Conservation (phyloP, 345 rosid genomes). For the Excoecaria agallocha region DNA sequence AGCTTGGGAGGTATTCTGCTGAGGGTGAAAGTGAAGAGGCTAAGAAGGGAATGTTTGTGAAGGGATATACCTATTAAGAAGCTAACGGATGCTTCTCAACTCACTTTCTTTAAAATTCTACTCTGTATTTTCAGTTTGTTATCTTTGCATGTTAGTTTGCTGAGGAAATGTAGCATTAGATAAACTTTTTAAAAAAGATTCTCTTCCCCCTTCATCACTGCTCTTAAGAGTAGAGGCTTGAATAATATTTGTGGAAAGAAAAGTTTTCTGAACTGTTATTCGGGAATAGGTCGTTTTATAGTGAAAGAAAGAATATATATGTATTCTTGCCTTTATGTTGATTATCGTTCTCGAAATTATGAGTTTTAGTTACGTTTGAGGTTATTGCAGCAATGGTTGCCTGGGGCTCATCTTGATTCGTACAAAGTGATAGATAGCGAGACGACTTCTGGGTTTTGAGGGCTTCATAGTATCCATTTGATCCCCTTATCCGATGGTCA, state of each 20-base stretch:
- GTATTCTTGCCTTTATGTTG: no score
- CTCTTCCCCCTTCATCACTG: not conserved
- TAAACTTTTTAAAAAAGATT: not conserved
- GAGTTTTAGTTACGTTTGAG: not conserved
- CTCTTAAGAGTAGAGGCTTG: conserved; percentile 2
- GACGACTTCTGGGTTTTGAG: no score
- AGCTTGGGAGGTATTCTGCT: conserved; percentile 84
- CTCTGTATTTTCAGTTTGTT: not conserved
- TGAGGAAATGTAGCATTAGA: conserved; percentile 18
- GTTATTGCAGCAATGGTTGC: not conserved
- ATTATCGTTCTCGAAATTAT: not conserved
- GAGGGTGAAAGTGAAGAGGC: conserved; percentile 89
- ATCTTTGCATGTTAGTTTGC: conserved; percentile 4
- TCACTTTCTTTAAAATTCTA: not conserved
- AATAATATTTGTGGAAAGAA: conserved; percentile 16
- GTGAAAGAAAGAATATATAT: no score
- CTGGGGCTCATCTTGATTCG: no score
- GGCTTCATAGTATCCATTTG: no score
- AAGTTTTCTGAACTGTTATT: not conserved
- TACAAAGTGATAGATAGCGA: no score
- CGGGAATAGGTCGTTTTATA: not conserved
- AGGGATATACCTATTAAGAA: conserved; percentile 85
- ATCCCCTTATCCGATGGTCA: no score
- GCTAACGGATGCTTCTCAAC: not conserved
- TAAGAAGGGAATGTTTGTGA: conserved; percentile 94